Conservation (phyloP, 2,329 filamentous ascomycete species). For the Plenodomus tracheiphilus region DNA sequence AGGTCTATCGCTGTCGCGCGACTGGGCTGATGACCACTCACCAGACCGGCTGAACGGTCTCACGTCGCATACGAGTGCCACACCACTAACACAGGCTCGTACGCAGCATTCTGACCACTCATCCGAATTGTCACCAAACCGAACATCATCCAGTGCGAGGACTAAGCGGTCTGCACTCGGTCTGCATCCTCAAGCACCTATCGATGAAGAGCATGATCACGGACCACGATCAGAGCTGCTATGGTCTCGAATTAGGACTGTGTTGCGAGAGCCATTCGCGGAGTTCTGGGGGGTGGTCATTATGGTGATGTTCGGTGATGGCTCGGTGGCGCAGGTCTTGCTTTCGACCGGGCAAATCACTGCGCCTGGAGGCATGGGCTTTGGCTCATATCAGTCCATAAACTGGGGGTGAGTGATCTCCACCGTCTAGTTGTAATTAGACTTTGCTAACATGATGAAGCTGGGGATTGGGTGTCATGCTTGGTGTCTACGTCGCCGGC, state of each 20-base stretch:
- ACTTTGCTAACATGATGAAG: slow-evolving; percentile 18
- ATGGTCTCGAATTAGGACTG: slow-evolving; percentile 44
- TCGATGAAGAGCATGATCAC: slow-evolving; percentile 47
- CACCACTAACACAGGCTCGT: slow-evolving; percentile 17
- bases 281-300: slow-evolving; percentile 51
- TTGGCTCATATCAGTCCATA: slow-evolving; percentile 48
- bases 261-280: slow-evolving; percentile 49
- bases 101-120: slow-evolving; percentile 23
- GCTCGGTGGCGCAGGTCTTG: slow-evolving; percentile 49
- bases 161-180: slow-evolving; percentile 35
- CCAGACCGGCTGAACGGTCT: slow-evolving; percentile 10
- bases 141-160: slow-evolving; percentile 26
- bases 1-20: slow-evolving; percentile 19
- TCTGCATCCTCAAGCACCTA: slow-evolving; percentile 46
- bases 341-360: slow-evolving; percentile 41
- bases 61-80: slow-evolving; percentile 13
- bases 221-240: slow-evolving; percentile 40
- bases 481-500: slow-evolving; percentile 64
- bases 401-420: slow-evolving; percentile 43
- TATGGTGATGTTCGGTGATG: slow-evolving; percentile 51
- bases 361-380: slow-evolving; percentile 49
- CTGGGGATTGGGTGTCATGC: slow-evolving; percentile 46
- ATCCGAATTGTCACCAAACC: slow-evolving; percentile 13
- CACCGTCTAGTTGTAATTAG: not conserved
- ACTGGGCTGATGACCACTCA: slow-evolving; percentile 21